Evolutionary conservation across 768 basidiomycete genomes (phyloP).

Genomic region (Pulveroboletus sp.): DNA sequence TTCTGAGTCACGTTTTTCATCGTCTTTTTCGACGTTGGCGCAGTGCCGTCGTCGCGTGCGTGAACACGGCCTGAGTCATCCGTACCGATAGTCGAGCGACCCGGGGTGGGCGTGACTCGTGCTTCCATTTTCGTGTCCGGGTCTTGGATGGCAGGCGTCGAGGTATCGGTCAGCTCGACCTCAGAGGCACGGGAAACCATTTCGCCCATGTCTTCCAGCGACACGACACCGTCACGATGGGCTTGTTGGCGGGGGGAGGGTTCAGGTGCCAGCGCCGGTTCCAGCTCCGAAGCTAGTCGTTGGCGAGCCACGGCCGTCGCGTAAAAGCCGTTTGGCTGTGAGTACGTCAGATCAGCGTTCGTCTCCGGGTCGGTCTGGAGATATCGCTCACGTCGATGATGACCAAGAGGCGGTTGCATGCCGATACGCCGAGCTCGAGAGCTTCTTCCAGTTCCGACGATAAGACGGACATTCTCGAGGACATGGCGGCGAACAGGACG

Average conservation of each 20-base stretch:
- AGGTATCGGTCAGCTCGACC: neutral
- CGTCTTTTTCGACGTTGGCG: neutral
- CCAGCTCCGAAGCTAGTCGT: neutral
- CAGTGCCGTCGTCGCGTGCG: neutral
- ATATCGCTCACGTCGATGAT: constrained; percentile 33
- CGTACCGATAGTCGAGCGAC: constrained; percentile 5
- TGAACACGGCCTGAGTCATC: neutral
- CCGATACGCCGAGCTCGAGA: constrained; percentile 28
- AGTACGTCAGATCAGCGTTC: constrained; percentile 4
- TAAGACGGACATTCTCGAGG: constrained; percentile 52
- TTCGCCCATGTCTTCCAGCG: constrained; percentile 15
- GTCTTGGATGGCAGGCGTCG: neutral
- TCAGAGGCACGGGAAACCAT: constrained; percentile 8
- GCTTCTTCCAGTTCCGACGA: constrained; percentile 41
- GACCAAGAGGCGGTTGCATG: constrained; percentile 27
- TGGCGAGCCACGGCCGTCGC: neutral
- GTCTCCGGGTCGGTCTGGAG: neutral
- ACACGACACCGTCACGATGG: neutral
- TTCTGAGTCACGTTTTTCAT: constrained; percentile 5
- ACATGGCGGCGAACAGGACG: constrained; percentile 57
- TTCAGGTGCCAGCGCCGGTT: too few relatives aligned
- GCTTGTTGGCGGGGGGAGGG: too few relatives aligned
- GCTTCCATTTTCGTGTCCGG: neutral
- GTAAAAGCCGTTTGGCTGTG: constrained; percentile 14
- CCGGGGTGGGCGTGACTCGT: neutral